Conservation (phyloP, 2,329 filamentous ascomycete species). For the Aspergillus sp. region DNA sequence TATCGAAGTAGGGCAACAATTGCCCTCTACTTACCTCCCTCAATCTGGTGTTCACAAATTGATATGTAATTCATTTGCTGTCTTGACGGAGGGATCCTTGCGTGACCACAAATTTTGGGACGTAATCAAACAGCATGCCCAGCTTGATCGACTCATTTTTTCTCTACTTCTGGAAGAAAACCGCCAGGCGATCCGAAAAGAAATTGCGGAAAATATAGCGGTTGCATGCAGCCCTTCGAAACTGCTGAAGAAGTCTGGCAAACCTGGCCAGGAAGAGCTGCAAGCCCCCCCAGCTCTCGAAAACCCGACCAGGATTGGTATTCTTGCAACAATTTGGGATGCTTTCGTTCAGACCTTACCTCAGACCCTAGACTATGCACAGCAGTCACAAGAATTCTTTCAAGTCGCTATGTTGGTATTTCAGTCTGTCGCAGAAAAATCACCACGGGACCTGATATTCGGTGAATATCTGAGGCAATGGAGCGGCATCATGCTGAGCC, state of each 20-base stretch:
- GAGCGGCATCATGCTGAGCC: conserved; percentile 39
- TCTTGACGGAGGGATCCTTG: conserved; percentile 46
- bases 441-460: conserved; percentile 32
- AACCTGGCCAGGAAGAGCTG: conserved; percentile 10
- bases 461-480: conserved; percentile 39
- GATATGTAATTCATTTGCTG: conserved; percentile 42
- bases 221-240: conserved; percentile 31
- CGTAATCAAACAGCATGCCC: conserved; percentile 33
- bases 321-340: conserved; percentile 43
- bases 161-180: conserved; percentile 42
- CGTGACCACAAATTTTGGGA: conserved; percentile 45
- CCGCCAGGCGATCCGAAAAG: conserved; percentile 33
- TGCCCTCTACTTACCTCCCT: conserved; percentile 8
- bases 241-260: conserved; percentile 21
- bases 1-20: conserved; percentile 22
- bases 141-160: conserved; percentile 34
- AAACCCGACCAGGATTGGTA: conserved; percentile 29
- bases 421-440: conserved; percentile 35
- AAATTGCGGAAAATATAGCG: conserved; percentile 35
- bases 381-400: conserved; percentile 43
- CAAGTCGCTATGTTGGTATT: conserved; percentile 40
- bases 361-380: conserved; percentile 29
- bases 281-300: conserved; percentile 17
- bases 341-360: conserved; percentile 38
- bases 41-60: conserved; percentile 27